A percentile compares a stretch with the other conserved stretches of the same genome.
Evolutionary conservation across 2,329 filamentous ascomycete species (phyloP).

Genomic region (Septoria petroselini): DNA sequence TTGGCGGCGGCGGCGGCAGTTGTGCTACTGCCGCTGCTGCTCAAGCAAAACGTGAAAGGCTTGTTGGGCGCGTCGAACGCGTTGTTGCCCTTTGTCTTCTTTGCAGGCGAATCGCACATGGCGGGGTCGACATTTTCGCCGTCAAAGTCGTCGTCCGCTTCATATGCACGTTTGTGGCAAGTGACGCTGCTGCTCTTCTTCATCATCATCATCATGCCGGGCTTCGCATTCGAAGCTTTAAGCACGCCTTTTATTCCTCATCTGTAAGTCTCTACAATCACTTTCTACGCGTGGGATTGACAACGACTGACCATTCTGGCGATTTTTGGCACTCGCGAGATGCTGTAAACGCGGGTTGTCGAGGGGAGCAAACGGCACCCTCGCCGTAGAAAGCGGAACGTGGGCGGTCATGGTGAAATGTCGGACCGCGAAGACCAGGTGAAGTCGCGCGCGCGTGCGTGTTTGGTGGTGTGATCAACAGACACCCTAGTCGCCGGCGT

Average conservation of each 20-base stretch:
- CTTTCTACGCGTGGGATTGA: not conserved
- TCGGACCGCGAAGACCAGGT: conserved; percentile 3
- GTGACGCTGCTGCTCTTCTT: conserved; percentile 26
- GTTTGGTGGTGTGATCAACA: not conserved
- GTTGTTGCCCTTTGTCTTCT: conserved; percentile 51
- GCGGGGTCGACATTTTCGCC: conserved; percentile 59
- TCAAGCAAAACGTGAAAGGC: conserved; percentile 40
- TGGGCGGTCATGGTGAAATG: conserved; percentile 30
- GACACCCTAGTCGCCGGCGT: conserved; percentile 11
- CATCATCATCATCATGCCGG: conserved; percentile 28
- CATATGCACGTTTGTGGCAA: conserved; percentile 47
- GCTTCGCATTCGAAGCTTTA: conserved; percentile 30
- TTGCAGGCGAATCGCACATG: conserved; percentile 50
- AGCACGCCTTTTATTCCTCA: conserved; percentile 20
- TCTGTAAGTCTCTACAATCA: not conserved
- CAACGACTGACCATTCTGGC: conserved; percentile 57
- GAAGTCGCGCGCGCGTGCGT: not conserved
- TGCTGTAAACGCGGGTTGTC: conserved; percentile 67
- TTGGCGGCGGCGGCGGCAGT: conserved; percentile 18
- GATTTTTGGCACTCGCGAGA: conserved; percentile 72
- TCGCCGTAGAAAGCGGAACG: conserved; percentile 38
- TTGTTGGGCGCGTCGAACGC: conserved; percentile 39
- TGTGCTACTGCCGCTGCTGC: conserved; percentile 1
- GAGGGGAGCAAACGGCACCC: conserved; percentile 74
- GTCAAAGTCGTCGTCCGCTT: conserved; percentile 48